A percentile compares a stretch with the other conserved stretches of the same genome.
Conservation (phyloP, 495 filamentous ascomycete genomes). For the Physcia stellaris region DNA sequence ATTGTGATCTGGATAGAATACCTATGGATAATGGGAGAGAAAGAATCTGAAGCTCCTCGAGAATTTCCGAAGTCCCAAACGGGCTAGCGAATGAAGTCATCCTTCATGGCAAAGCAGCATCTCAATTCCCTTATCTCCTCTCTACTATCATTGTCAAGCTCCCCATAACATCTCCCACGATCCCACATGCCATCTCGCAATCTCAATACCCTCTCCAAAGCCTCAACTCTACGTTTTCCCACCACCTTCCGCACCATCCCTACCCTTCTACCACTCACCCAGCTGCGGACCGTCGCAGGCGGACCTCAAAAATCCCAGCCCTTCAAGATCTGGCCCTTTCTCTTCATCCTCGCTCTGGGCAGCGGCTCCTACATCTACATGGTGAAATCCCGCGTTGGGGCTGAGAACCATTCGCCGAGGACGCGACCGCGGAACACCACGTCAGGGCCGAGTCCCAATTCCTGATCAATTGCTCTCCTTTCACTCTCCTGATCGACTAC, state of each 20-base stretch:
- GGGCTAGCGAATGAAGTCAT: too few relatives aligned
- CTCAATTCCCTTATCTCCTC: neutral
- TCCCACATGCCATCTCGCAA: neutral
- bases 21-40: too few relatives aligned
- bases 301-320: constrained; percentile 20
- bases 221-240: neutral
- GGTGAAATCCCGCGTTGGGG: constrained; percentile 45
- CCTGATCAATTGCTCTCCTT: too few relatives aligned
- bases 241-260: neutral
- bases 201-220: neutral
- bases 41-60: too few relatives aligned
- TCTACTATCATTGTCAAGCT: neutral
- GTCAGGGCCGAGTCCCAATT: too few relatives aligned
- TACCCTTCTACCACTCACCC: constrained; percentile 7
- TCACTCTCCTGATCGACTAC: too few relatives aligned
- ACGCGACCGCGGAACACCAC: too few relatives aligned
- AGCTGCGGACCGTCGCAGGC: constrained; percentile 15
- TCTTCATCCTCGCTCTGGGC: constrained; percentile 43
- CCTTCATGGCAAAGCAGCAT: too few relatives aligned
- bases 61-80: too few relatives aligned
- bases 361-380: constrained; percentile 47
- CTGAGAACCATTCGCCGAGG: too few relatives aligned
- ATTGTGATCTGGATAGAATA: too few relatives aligned
- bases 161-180: neutral
- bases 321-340: constrained; percentile 52